Percentiles rank a stretch among this genome's conserved stretches.
Evolutionary conservation across 73 alveolate species (phyloP).

Genomic region (Effrenium voratum): DNA sequence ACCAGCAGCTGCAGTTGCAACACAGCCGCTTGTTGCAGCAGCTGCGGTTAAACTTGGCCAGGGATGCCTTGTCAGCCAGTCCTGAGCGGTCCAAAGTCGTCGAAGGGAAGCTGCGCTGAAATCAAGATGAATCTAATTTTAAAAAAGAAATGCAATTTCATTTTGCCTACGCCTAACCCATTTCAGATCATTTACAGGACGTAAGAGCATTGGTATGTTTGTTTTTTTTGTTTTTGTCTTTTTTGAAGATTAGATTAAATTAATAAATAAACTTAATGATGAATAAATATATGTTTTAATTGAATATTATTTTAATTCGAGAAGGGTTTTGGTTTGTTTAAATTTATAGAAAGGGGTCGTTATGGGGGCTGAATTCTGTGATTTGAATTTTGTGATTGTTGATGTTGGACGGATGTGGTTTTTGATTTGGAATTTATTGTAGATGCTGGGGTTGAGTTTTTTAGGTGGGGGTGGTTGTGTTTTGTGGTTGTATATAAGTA

Average conservation of each 20-base stretch:
- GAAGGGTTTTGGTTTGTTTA: neutral
- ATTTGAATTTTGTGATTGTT: too few species aligned
- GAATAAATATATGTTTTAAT: neutral
- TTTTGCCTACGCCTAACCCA: neutral
- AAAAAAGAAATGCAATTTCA: neutral
- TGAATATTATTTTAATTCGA: neutral
- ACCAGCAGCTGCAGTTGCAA: neutral
- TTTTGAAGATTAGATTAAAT: neutral
- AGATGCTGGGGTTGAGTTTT: too few species aligned
- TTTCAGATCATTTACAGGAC: neutral
- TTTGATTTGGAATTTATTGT: too few species aligned
- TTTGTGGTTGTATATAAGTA: too few species aligned
- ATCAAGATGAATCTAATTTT: neutral
- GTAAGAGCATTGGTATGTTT: neutral
- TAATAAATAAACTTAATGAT: too few species aligned
- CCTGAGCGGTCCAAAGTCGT: neutral
- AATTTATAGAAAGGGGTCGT: neutral
- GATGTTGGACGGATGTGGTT: too few species aligned
- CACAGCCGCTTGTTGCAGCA: slow-evolving; percentile 15
- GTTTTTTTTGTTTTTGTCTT: neutral
- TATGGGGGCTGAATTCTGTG: too few species aligned
- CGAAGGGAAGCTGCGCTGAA: neutral
- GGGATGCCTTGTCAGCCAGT: slow-evolving; percentile 57
- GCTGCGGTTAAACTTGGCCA: slow-evolving; percentile 51
- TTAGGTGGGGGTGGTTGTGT: too few species aligned